phyloP scores from a whole-genome alignment of 2,329 filamentous ascomycete genomes.

The Pestalotiopsis sp. region DNA sequence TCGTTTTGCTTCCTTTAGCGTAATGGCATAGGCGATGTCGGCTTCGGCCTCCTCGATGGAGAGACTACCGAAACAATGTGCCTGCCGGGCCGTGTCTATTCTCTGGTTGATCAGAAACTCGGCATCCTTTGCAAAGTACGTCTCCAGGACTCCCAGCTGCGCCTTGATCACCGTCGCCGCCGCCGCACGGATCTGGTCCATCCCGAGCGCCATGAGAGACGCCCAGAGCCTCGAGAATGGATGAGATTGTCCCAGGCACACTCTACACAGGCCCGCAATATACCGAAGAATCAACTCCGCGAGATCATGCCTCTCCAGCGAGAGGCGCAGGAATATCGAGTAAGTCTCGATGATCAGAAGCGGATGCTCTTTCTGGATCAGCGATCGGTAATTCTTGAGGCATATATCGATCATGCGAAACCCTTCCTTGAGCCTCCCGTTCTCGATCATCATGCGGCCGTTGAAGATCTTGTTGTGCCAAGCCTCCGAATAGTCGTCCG shows the following conservation, averaged over 20 bases:
- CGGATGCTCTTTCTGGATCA: slow-evolving; percentile 1
- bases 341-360: slow-evolving; percentile 11
- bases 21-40: not conserved
- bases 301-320: not conserved
- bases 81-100: slow-evolving; percentile 2
- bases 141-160: not conserved
- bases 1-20: not conserved
- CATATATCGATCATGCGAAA: slow-evolving; percentile 8
- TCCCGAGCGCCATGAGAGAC: not conserved
- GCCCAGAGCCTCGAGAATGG: slow-evolving; percentile 2
- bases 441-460: not conserved
- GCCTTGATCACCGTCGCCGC: slow-evolving; percentile 1
- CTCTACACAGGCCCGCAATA: not conserved
- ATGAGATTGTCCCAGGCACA: not conserved
- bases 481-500: not conserved
- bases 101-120: slow-evolving; percentile 1
- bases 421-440: slow-evolving; percentile 3
- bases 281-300: slow-evolving; percentile 1
- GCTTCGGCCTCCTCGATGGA: slow-evolving; percentile 1
- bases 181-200: not conserved
- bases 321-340: not conserved
- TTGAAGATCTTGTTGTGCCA: slow-evolving; percentile 5
- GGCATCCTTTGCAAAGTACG: slow-evolving; percentile 2
- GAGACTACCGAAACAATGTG: not conserved
- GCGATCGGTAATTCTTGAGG: not conserved